Evolutionary conservation across 805 yeast species (phyloP).

Genomic region (Ogataea polymorpha): DNA sequence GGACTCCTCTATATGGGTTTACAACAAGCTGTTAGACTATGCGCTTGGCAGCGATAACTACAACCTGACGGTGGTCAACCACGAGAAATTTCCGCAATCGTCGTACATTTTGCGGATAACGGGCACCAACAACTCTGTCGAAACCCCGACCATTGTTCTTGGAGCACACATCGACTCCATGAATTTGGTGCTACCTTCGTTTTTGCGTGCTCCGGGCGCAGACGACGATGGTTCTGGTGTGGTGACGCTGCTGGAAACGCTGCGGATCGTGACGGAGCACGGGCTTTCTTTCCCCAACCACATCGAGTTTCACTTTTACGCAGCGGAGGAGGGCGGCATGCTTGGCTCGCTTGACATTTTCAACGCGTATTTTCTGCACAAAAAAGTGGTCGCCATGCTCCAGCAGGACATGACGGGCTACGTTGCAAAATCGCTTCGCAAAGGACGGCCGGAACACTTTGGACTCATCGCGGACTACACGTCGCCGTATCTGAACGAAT

Average conservation of each 20-base stretch:
- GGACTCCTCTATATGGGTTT: conserved; percentile 73
- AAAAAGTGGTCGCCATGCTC: conserved; percentile 75
- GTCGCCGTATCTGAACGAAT: conserved; percentile 51
- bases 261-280: conserved; percentile 25
- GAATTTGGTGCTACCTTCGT: conserved; percentile 65
- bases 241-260: conserved; percentile 69
- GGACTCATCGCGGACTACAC: conserved; percentile 82
- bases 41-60: conserved; percentile 7
- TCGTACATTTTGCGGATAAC: conserved; percentile 15
- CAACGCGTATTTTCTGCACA: conserved; percentile 40
- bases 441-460: conserved; percentile 57
- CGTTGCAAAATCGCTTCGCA: conserved; percentile 48
- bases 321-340: conserved; percentile 92
- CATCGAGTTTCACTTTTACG: conserved; percentile 86
- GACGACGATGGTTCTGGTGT: conserved; percentile 93
- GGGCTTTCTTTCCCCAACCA: conserved; percentile 47
- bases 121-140: conserved; percentile 9
- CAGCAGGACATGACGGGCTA: conserved; percentile 96
- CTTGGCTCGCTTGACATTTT: conserved; percentile 83
- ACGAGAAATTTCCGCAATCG: conserved; percentile 20
- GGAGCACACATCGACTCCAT: conserved; percentile 88
- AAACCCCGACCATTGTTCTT: conserved; percentile 53
- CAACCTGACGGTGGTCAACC: conserved; percentile 16
- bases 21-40: conserved; percentile 21
- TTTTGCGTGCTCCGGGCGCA: conserved; percentile 87